These are phyloP conservation scores for Penicillium sp. DNA, from an alignment of 2,329 filamentous ascomycete species.

Conservation along the genomic window DNA sequence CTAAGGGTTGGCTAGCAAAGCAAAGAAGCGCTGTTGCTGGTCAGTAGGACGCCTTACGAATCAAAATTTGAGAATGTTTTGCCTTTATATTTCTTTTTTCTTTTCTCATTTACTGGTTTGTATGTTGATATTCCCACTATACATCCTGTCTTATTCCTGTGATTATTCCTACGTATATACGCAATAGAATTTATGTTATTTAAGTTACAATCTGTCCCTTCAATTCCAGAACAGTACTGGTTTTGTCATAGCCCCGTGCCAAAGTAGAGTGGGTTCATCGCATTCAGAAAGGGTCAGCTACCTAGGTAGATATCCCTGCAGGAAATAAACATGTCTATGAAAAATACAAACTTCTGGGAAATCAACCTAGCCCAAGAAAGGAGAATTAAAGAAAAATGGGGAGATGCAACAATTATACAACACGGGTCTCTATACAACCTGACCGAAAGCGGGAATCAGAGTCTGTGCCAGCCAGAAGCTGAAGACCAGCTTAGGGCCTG, in stretches of 20 bases:
- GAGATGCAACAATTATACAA: conserved; percentile 23
- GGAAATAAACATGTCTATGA: conserved; percentile 15
- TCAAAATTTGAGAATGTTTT: neutral
- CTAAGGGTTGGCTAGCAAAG: conserved; percentile 47
- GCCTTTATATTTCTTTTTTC: neutral
- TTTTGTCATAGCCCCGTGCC: neutral
- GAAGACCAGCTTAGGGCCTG: conserved; percentile 97
- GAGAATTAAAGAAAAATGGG: conserved; percentile 11
- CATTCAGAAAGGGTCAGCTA: conserved; percentile 10
- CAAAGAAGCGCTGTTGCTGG: conserved; percentile 45
- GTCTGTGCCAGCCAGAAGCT: conserved; percentile 99
- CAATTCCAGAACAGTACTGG: neutral
- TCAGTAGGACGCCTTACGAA: conserved; percentile 21
- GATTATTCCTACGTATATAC: conserved; percentile 2
- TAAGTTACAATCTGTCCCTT: neutral
- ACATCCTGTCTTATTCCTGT: conserved; percentile 9
- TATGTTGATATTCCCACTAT: conserved; percentile 10
- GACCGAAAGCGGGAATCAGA: conserved; percentile 87
- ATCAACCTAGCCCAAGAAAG: conserved; percentile 2
- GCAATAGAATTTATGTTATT: conserved; percentile 5
- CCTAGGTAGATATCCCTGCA: conserved; percentile 2
- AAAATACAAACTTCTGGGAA: conserved; percentile 12
- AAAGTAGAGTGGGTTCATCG: conserved; percentile 10
- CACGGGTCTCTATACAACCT: conserved; percentile 52
- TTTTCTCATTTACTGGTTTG: conserved; percentile 3